Evolutionary conservation across 768 basidiomycete genomes (phyloP).

Genomic region (Strobilomyces dryophilus): DNA sequence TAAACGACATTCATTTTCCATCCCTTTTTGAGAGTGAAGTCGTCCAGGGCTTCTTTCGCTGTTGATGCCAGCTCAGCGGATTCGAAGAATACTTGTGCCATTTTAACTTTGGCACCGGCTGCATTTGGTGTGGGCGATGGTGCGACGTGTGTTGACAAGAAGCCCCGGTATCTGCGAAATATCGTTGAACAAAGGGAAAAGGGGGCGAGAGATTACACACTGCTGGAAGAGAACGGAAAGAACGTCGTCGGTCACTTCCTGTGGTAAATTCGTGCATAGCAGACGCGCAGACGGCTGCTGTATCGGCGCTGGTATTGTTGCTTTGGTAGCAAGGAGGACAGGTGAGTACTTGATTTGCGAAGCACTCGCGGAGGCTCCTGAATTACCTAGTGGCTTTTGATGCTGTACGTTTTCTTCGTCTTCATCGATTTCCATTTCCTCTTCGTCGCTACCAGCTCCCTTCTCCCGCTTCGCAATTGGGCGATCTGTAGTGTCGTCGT

Average conservation of each 20-base stretch:
- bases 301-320: slow-evolving; percentile 42
- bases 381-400: slow-evolving; percentile 45
- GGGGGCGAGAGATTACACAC: slow-evolving; percentile 45
- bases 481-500: slow-evolving; percentile 52
- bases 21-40: slow-evolving; percentile 82
- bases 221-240: slow-evolving; percentile 88
- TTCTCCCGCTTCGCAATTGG: slow-evolving; percentile 67
- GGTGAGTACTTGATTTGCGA: slow-evolving; percentile 7
- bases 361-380: slow-evolving; percentile 16
- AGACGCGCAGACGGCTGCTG: slow-evolving; percentile 60
- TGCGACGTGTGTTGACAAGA: slow-evolving; percentile 64
- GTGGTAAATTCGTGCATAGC: slow-evolving; percentile 81
- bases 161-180: slow-evolving; percentile 71
- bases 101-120: slow-evolving; percentile 65
- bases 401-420: slow-evolving; percentile 61
- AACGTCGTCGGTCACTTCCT: slow-evolving; percentile 86
- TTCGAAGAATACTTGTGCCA: slow-evolving; percentile 80
- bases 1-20: slow-evolving; percentile 81
- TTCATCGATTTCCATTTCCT: slow-evolving; percentile 94
- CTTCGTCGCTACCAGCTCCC: slow-evolving; percentile 64
- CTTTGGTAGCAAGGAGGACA: slow-evolving; percentile 20
- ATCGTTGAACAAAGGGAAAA: not conserved
- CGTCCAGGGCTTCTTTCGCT: slow-evolving; percentile 80
- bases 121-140: slow-evolving; percentile 66
- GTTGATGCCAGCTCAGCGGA: slow-evolving; percentile 65